Conservation (phyloP, 140 eudicot genomes). For the Erigeron philadelphicus region DNA sequence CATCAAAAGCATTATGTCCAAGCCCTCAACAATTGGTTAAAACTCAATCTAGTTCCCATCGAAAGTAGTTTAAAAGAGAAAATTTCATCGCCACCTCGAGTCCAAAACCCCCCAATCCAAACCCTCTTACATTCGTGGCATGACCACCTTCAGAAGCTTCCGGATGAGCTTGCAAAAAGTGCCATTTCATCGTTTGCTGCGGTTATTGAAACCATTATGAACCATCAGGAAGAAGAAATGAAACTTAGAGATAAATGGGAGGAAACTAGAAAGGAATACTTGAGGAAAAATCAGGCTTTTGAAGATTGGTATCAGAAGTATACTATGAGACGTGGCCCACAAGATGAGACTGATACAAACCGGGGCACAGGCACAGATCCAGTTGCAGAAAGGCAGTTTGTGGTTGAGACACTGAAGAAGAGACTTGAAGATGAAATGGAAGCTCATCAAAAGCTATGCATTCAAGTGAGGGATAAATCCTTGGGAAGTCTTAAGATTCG, state of each 20-base stretch:
- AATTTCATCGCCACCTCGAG: slow-evolving; percentile 76
- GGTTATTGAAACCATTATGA: slow-evolving; percentile 63
- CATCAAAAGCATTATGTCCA: slow-evolving; percentile 68
- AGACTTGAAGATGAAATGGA: slow-evolving; percentile 74
- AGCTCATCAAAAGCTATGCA: slow-evolving; percentile 69
- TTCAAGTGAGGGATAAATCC: slow-evolving; percentile 91
- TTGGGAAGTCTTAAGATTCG: slow-evolving; percentile 69
- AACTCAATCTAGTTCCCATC: slow-evolving; percentile 75
- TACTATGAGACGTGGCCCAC: slow-evolving; percentile 47
- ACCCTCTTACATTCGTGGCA: slow-evolving; percentile 75
- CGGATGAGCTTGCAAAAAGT: slow-evolving; percentile 77
- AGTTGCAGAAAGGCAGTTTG: slow-evolving; percentile 54
- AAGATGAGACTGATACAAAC: slow-evolving; percentile 52
- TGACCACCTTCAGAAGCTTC: slow-evolving; percentile 87
- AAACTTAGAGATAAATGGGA: slow-evolving; percentile 75
- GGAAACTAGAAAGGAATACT: slow-evolving; percentile 72
- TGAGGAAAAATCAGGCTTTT: slow-evolving; percentile 67
- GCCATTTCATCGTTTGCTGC: slow-evolving; percentile 78
- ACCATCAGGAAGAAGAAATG: slow-evolving; percentile 92
- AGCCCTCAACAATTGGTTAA: slow-evolving; percentile 75
- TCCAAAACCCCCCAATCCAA: slow-evolving; percentile 70
- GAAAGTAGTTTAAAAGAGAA: slow-evolving; percentile 83
- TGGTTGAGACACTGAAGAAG: slow-evolving; percentile 72
- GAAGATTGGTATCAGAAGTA: slow-evolving; percentile 90
- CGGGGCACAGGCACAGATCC: slow-evolving; percentile 49